These are phyloP conservation scores for Fraxinus floribunda DNA, from an alignment of 305 asterid species.

Conservation along the genomic window DNA sequence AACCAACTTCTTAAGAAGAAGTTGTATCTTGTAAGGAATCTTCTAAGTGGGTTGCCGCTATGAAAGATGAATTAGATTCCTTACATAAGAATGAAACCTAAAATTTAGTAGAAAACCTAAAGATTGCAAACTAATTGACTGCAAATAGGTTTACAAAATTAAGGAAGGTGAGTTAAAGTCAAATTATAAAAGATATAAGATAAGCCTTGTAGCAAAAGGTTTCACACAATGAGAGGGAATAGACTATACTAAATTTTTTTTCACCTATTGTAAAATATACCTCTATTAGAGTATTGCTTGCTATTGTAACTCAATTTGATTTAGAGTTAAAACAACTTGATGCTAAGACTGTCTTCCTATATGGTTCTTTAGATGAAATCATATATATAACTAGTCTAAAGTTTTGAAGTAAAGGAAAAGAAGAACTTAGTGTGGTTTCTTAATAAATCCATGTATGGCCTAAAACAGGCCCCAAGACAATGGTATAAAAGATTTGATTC, in stretches of 20 bases:
- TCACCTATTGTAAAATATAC: background rate
- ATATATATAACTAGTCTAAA: too few species aligned
- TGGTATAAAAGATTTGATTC: too few species aligned
- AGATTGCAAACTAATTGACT: background rate
- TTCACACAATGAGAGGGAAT: too few species aligned
- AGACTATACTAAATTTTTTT: too few species aligned
- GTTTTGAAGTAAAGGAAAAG: too few species aligned
- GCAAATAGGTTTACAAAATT: background rate
- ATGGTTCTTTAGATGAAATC: too few species aligned
- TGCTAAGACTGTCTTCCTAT: too few species aligned
- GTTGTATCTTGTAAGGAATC: background rate
- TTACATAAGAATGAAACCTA: too few species aligned
- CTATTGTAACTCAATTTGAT: background rate
- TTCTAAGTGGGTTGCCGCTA: background rate
- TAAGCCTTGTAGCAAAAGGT: too few species aligned
- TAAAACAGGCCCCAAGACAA: too few species aligned
- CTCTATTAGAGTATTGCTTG: background rate
- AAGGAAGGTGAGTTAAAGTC: background rate
- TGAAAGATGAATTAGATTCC: background rate
- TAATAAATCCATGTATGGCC: too few species aligned
- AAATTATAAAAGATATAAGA: background rate
- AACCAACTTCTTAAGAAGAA: background rate
- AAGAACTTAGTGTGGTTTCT: too few species aligned
- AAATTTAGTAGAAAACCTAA: background rate
- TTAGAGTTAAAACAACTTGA: background rate